A percentile compares a stretch with the other conserved stretches of the same genome.
Conservation (phyloP, 441 rosid genomes). For the Gossypium aridum region DNA sequence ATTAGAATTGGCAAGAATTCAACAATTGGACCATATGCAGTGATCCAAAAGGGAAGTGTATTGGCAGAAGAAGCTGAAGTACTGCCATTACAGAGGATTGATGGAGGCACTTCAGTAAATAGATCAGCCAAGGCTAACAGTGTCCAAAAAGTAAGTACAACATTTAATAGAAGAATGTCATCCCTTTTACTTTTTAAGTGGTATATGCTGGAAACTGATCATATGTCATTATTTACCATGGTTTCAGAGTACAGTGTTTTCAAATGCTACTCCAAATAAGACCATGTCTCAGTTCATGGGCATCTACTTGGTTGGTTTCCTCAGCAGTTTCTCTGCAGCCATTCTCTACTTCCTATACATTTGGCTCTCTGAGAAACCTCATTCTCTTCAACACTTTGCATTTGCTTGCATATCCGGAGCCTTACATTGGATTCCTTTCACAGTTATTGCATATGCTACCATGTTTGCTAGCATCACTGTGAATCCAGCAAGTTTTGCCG, state of each 20-base stretch:
- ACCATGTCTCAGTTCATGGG: conserved; percentile 41
- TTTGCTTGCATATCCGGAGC: conserved; percentile 58
- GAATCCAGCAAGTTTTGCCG: conserved; percentile 35
- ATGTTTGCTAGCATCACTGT: conserved; percentile 26
- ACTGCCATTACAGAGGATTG: conserved; percentile 44
- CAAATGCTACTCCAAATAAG: conserved; percentile 13
- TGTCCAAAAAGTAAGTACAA: conserved; percentile 28
- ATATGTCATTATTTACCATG: background rate
- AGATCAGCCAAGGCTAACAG: conserved; percentile 23
- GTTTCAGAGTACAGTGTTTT: conserved; percentile 26
- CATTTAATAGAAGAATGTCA: too few species aligned
- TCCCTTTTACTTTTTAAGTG: background rate
- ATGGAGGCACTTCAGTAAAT: conserved; percentile 28
- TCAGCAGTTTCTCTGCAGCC: conserved; percentile 56
- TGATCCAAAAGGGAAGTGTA: conserved; percentile 55
- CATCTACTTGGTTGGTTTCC: conserved; percentile 47
- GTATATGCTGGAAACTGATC: background rate
- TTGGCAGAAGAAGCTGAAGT: conserved; percentile 44
- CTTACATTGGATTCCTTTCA: conserved; percentile 59
- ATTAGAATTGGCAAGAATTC: conserved; percentile 45
- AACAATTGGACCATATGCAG: conserved; percentile 56
- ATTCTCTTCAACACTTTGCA: conserved; percentile 36
- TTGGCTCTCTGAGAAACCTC: conserved; percentile 24
- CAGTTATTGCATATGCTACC: conserved; percentile 35
- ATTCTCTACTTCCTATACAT: conserved; percentile 35